These are phyloP conservation scores for Pholiota conissans DNA, from an alignment of 768 basidiomycete genomes.

Conservation along the genomic window DNA sequence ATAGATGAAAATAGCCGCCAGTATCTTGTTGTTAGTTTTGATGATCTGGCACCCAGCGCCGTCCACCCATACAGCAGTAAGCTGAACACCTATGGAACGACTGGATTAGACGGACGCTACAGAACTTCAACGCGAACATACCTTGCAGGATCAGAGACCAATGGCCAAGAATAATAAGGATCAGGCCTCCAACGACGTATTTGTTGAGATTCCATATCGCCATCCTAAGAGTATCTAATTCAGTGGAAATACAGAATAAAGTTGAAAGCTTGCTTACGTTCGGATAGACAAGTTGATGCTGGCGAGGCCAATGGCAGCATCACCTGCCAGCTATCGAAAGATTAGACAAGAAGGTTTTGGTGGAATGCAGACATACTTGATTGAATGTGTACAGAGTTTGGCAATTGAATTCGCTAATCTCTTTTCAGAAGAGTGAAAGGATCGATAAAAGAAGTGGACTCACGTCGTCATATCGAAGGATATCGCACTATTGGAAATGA, in stretches of 20 bases:
- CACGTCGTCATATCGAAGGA: slow-evolving; percentile 50
- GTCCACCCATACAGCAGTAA: slow-evolving; percentile 55
- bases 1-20: slow-evolving; percentile 74
- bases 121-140: no score
- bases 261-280: slow-evolving; percentile 39
- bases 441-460: slow-evolving; percentile 10
- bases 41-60: slow-evolving; percentile 52
- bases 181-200: slow-evolving; percentile 48
- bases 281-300: slow-evolving; percentile 62
- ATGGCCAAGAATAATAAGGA: slow-evolving; percentile 63
- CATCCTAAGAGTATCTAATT: slow-evolving; percentile 29
- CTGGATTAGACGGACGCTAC: slow-evolving; percentile 3
- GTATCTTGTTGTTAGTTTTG: slow-evolving; percentile 58
- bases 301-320: slow-evolving; percentile 55
- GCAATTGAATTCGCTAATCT: slow-evolving; percentile 55
- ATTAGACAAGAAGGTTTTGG: not conserved
- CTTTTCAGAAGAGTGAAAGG: not conserved
- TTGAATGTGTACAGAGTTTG: slow-evolving; percentile 66
- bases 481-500: slow-evolving; percentile 36
- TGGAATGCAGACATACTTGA: slow-evolving; percentile 32
- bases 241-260: not conserved
- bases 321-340: slow-evolving; percentile 25
- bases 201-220: slow-evolving; percentile 66
- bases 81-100: slow-evolving; percentile 46
- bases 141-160: slow-evolving; percentile 74